phyloP scores from a whole-genome alignment of 495 filamentous ascomycete species.

The Lasiosphaeria miniovina region DNA sequence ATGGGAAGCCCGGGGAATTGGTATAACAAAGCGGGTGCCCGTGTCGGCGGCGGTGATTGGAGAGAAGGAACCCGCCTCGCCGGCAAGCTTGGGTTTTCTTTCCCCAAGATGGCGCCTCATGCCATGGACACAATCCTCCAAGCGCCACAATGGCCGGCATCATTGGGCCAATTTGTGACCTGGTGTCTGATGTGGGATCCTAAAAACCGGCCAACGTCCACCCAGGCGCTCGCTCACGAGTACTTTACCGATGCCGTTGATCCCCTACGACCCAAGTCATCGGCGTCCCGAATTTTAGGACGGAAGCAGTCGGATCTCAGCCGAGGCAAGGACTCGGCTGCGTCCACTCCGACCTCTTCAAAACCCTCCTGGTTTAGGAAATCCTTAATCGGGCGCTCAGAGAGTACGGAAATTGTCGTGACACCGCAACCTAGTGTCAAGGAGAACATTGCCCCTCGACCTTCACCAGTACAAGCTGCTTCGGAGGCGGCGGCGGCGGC shows the following conservation, averaged over 20 bases:
- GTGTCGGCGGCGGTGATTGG: slow-evolving; percentile 97
- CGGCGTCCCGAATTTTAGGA: slow-evolving; percentile 75
- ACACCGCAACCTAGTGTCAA: slow-evolving; percentile 20
- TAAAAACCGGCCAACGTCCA: slow-evolving; percentile 87
- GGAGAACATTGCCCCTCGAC: slow-evolving; percentile 37
- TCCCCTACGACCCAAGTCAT: slow-evolving; percentile 87
- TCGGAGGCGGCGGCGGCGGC: slow-evolving; percentile 35
- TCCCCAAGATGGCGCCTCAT: slow-evolving; percentile 99
- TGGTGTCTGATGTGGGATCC: slow-evolving; percentile 99
- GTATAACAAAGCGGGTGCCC: slow-evolving; percentile 84
- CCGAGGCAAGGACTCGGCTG: slow-evolving; percentile 59
- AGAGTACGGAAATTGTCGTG: slow-evolving; percentile 41
- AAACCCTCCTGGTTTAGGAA: slow-evolving; percentile 96
- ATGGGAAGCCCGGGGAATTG: slow-evolving; percentile 99
- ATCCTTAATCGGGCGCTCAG: slow-evolving; percentile 71
- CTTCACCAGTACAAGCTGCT: slow-evolving; percentile 54
- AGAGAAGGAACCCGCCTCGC: slow-evolving; percentile 89
- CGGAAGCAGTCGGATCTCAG: slow-evolving; percentile 83
- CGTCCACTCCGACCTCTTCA: slow-evolving; percentile 64
- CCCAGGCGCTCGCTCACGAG: slow-evolving; percentile 87
- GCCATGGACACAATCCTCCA: slow-evolving; percentile 93
- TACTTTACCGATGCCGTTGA: slow-evolving; percentile 96
- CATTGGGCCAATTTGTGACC: slow-evolving; percentile 87
- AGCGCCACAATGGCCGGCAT: slow-evolving; percentile 84
- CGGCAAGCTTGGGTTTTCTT: slow-evolving; percentile 95